Base-by-base conservation (phyloP, 148 eudicot species). In the Linanthus parryae region DNA sequence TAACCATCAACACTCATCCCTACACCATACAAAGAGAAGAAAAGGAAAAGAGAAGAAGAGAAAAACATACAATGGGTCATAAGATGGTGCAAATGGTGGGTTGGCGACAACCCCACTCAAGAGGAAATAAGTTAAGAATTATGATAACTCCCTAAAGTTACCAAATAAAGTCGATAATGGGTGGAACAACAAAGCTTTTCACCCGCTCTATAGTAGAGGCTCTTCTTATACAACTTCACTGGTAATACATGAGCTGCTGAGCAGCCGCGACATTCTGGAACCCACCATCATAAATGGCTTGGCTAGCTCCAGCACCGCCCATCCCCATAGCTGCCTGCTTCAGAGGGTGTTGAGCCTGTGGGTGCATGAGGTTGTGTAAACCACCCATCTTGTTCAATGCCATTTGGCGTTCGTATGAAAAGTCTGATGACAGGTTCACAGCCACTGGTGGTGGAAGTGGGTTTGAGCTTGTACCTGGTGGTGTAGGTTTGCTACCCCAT, bases 401-500 rank as follows among this genome's bases (percentile, higher is more conserved):
- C 42, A 92, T 65, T 53, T 92, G 99, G 47, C 91, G 73, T 57
- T 92, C 94, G 26, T 92, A 92, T 7, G 94, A 61, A 26, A 92
- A 69, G 45, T 92, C 94, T 7, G 82, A 53, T n/a, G n/a, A 71
- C 52, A 81, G 13, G 7, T 22, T 36, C 19, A 24, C 91, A 15
- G 94, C 80, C 21, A 76, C 82, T 0, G 99, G 96, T 24, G 88
- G 94, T 13, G 96, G 99, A 57, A 92, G 96, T n/a, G 99, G 99
- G 64, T 92, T 92, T 38, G 99, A 92, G 56, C 70, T 67, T 35
- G 91, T 84, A 46, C 99, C 99, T 0, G 88, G 84, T 24, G 95
- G 91, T 33, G 99, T 92, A 1, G 96, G 99, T 70, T 92, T 92
- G 87, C 88, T 92, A 43, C 99, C 99, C 96, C 99, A 92, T 4